Evolutionary conservation across 2,329 filamentous ascomycete species (phyloP).

Genomic region (Myriangium duriaei): DNA sequence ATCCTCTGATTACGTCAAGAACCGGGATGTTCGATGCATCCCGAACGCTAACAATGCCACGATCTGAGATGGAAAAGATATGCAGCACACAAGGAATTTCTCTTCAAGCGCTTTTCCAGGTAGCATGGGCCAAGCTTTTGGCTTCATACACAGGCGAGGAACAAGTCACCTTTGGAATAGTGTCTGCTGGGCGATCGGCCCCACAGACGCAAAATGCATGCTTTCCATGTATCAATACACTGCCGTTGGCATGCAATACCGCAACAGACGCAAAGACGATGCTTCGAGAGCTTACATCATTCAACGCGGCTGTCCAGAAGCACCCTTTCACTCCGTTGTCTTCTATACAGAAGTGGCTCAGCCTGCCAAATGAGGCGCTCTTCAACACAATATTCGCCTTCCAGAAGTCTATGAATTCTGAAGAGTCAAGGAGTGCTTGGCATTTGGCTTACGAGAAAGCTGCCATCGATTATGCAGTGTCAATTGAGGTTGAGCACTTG

Average conservation of each 20-base stretch:
- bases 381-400: conserved; percentile 83
- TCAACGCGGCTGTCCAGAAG: conserved; percentile 52
- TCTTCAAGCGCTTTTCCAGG: conserved; percentile 62
- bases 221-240: conserved; percentile 71
- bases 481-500: conserved; percentile 60
- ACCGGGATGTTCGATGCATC: conserved; percentile 25
- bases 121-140: conserved; percentile 64
- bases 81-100: conserved; percentile 53
- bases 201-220: conserved; percentile 46
- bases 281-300: conserved; percentile 50
- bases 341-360: conserved; percentile 60
- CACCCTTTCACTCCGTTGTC: conserved; percentile 60
- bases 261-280: conserved; percentile 43
- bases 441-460: conserved; percentile 51
- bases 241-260: conserved; percentile 57
- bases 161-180: conserved; percentile 64
- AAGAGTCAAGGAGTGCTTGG: conserved; percentile 37
- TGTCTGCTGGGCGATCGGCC: conserved; percentile 60
- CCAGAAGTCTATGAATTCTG: conserved; percentile 44
- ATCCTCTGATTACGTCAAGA: conserved; percentile 40
- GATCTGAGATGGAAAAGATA: conserved; percentile 39
- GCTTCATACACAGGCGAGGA: conserved; percentile 64
- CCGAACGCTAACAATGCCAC: conserved; percentile 27
- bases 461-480: conserved; percentile 64
- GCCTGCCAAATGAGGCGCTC: conserved; percentile 49